Evolutionary conservation across 1,284 basidiomycete genomes (phyloP).

Genomic region (Fomes fomentarius): DNA sequence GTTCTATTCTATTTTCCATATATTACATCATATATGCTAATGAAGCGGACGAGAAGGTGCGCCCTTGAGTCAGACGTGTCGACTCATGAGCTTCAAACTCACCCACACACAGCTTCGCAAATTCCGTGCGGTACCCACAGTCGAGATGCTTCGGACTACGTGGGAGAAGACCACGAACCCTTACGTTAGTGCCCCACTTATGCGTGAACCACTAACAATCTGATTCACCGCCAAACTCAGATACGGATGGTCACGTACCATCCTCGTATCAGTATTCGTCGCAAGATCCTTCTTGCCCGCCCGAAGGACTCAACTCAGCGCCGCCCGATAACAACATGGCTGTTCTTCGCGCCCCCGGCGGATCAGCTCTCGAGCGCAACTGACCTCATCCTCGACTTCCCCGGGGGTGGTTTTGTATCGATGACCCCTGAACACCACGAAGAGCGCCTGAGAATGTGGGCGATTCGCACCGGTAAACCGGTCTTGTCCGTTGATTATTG

Average conservation of each 20-base stretch:
- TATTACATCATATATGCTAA: conserved; percentile 96
- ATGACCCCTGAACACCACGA: conserved; percentile 97
- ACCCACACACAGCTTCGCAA: conserved; percentile 69
- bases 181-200: conserved; percentile 57
- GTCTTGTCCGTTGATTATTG: conserved; percentile 92
- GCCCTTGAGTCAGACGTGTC: background rate
- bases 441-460: conserved; percentile 90
- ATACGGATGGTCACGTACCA: conserved; percentile 67
- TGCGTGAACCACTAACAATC: conserved; percentile 4
- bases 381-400: conserved; percentile 89
- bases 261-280: conserved; percentile 68
- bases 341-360: conserved; percentile 83
- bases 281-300: conserved; percentile 82
- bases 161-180: conserved; percentile 98
- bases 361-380: conserved; percentile 68
- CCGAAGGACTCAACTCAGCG: conserved; percentile 77
- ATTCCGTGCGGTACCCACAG: conserved; percentile 90
- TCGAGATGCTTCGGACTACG: conserved; percentile 93
- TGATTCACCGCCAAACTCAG: conserved; percentile 40
- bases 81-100: background rate
- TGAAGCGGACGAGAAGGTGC: conserved; percentile 92
- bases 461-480: conserved; percentile 77
- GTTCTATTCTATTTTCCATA: conserved; percentile 80
- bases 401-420: conserved; percentile 95
- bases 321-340: conserved; percentile 81